Evolutionary conservation across 495 filamentous ascomycete species (phyloP).

Genomic region (Trichocladium uniseriatum): DNA sequence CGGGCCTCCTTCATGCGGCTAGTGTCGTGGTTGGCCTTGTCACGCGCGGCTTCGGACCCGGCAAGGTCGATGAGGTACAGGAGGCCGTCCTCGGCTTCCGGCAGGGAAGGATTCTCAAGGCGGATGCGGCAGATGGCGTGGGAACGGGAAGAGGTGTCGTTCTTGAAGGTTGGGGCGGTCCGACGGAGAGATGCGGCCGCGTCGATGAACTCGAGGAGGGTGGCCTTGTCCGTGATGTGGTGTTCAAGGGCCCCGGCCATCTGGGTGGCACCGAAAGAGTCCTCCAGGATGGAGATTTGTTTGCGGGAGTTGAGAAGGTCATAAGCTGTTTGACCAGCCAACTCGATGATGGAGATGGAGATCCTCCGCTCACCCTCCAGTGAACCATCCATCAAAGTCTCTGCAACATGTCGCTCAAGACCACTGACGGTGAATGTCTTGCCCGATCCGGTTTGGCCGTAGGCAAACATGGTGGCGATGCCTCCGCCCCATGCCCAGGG

Average conservation of each 20-base stretch:
- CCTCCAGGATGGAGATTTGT: constrained; percentile 22
- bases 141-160: constrained; percentile 38
- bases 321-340: constrained; percentile 14
- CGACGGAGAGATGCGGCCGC: constrained; percentile 16
- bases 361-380: constrained; percentile 18
- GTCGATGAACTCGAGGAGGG: constrained; percentile 10
- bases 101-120: constrained; percentile 25
- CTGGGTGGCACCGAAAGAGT: constrained; percentile 18
- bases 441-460: constrained; percentile 42
- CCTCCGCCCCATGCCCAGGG: constrained; percentile 23
- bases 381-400: constrained; percentile 13
- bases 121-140: constrained; percentile 42
- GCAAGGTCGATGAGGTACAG: constrained; percentile 42
- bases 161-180: constrained; percentile 28
- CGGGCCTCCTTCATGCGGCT: constrained; percentile 33
- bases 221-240: constrained; percentile 10
- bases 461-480: constrained; percentile 32
- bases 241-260: constrained; percentile 18
- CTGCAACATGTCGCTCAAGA: constrained; percentile 17
- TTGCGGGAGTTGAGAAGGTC: constrained; percentile 21
- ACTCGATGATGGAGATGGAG: constrained; percentile 17
- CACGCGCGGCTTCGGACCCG: constrained; percentile 33
- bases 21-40: constrained; percentile 22
- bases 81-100: constrained; percentile 25
- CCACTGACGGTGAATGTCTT: constrained; percentile 38